These are phyloP conservation scores for Ceratorhiza oryzae-sativae DNA, from an alignment of 1,284 basidiomycete species.

Conservation along the genomic window DNA sequence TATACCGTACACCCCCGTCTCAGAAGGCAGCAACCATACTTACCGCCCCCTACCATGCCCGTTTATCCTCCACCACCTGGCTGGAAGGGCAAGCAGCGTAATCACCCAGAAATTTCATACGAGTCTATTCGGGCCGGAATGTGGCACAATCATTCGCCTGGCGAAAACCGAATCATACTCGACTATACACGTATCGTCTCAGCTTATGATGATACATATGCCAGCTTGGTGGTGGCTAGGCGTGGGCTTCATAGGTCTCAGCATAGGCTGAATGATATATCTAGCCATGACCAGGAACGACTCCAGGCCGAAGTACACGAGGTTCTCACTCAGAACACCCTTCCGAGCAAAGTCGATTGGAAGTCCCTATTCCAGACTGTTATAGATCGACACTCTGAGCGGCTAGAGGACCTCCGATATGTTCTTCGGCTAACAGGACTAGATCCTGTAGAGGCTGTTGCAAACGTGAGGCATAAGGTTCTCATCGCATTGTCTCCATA, in stretches of 20 bases:
- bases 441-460: conserved; percentile 36
- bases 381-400: conserved; percentile 54
- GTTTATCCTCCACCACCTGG: conserved; percentile 34
- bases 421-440: conserved; percentile 48
- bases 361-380: conserved; percentile 52
- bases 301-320: conserved; percentile 45
- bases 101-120: conserved; percentile 37
- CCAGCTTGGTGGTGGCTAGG: conserved; percentile 51
- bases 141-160: conserved; percentile 55
- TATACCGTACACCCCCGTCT: background rate
- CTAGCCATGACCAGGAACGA: conserved; percentile 43
- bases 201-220: conserved; percentile 55
- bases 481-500: conserved; percentile 54
- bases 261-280: conserved; percentile 49
- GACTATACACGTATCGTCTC: conserved; percentile 55
- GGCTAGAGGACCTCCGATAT: conserved; percentile 55
- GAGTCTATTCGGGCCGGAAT: conserved; percentile 52
- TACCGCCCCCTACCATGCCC: conserved; percentile 19
- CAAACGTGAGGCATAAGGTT: conserved; percentile 47
- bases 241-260: conserved; percentile 49
- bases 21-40: background rate
- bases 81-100: conserved; percentile 39
- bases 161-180: conserved; percentile 54
- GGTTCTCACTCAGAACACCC: conserved; percentile 42
- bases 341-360: conserved; percentile 56